phyloP scores from a whole-genome alignment of 2,329 filamentous ascomycete species.

The Trichoderma sp. region DNA sequence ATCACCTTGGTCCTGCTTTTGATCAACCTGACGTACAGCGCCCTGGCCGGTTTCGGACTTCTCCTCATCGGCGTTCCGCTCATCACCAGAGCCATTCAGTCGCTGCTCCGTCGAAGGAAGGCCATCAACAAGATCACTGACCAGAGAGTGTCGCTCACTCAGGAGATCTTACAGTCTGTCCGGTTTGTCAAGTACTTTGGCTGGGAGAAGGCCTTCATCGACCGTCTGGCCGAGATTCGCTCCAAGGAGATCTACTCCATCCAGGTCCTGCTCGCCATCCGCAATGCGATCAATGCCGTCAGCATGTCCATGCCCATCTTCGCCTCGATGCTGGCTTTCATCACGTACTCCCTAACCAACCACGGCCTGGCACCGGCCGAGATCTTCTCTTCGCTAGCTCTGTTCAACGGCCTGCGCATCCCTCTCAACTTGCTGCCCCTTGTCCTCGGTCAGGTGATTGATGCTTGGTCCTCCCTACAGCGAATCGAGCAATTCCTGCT shows the following conservation, averaged over 20 bases:
- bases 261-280: constrained; percentile 77
- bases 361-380: constrained; percentile 72
- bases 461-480: constrained; percentile 81
- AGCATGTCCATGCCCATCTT: constrained; percentile 89
- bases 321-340: constrained; percentile 92
- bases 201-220: constrained; percentile 87
- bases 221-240: constrained; percentile 73
- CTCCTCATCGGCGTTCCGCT: constrained; percentile 77
- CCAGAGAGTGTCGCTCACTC: constrained; percentile 84
- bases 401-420: constrained; percentile 90
- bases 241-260: constrained; percentile 79
- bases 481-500: constrained; percentile 87
- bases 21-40: constrained; percentile 87
- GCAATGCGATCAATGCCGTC: constrained; percentile 82
- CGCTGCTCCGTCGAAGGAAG: constrained; percentile 72
- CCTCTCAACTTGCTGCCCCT: constrained; percentile 87
- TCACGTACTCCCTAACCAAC: constrained; percentile 71
- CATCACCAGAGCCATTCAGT: constrained; percentile 75
- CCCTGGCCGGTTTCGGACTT: constrained; percentile 82
- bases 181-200: constrained; percentile 97
- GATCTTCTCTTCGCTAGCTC: constrained; percentile 88
- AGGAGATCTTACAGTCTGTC: constrained; percentile 88
- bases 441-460: constrained; percentile 85
- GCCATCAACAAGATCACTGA: constrained; percentile 93
- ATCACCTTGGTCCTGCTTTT: constrained; percentile 79